Evolutionary conservation across 2,329 filamentous ascomycete species (phyloP), one percentile per base, ranked within the genome.

Genomic region (Trichoderma sp.): DNA sequence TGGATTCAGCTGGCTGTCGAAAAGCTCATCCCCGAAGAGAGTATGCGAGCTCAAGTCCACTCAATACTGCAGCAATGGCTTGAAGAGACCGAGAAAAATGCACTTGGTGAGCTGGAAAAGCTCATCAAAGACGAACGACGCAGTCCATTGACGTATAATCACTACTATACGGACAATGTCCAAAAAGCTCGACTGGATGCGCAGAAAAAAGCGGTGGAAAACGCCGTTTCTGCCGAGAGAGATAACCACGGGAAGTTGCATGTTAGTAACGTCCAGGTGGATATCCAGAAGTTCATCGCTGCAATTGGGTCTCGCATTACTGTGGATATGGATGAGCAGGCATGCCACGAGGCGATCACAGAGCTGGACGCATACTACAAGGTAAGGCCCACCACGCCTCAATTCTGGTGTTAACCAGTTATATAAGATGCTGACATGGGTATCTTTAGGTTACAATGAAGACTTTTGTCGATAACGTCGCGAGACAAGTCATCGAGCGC

Each of bases 101-200:
- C 65, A 1, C 15, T 68, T 1, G 12, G 13, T 17, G 65, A 68
- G 17, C 12, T 68, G 0, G 34, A 26, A 30, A 68, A 12, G 26
- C 17, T 68, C 0, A 8, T 59, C 2, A 4, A 47, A 1, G 65
- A 68, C 8, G 65, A 68, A 7, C 34, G 36, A 47, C 65, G 65
- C 11, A 17, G 15, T 3, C 65, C 65, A 2, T 13, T 58, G 8
- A 68, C 65, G 4, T 68, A 68, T 17, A 68, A 68, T 2, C 65
- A 68, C n/a, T 68, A 59, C 5, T 68, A 59, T 23, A 68, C 65
- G 28, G 65, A 68, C 23, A 68, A 68, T 8, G 53, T 68, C 17
- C 65, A 68, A 13, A 68, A 68, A 17, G 5, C 17, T 58, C 32
- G 53, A 5, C 1, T n/a, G 2, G 26, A 59, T 3, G 12, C 12